Base-by-base conservation (phyloP, 176 grass and related monocot genomes). In the Puya raimondii region DNA sequence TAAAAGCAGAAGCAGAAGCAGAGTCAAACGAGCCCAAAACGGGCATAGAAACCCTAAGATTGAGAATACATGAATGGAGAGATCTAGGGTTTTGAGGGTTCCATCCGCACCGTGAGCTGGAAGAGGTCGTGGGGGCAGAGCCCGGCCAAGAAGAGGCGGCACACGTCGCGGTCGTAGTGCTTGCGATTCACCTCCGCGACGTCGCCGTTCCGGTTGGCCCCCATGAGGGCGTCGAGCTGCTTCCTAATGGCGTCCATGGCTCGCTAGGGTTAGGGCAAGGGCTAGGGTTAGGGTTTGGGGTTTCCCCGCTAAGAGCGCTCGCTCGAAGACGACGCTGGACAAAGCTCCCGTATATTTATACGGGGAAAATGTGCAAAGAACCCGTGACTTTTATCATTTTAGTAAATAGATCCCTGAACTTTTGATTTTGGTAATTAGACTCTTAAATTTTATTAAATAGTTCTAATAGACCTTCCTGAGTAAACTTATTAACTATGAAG, bases 81-180 rank as follows among this genome's bases (percentile, higher is more conserved):
- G 48, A 48, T 3, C 18, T 65, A 73, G 26, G 52, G 8, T 27
- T 13, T 59, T 72, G 33, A 74, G 48, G 23, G 27, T 16, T 64
- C 2, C 1, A 58, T 51, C 33, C 3, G 33, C 47, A 97, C 94
- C 49, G 94, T 97, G 72, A 92, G 93, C 77, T 97, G 89, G 84
- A 97, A 97, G 74, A 97, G 93, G 79, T 97, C 89, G 74, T 96
- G 92, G 64, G 92, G 88, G 66, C 92, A 96, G 42, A 96, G 88
- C 9, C 84, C 88, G 23, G 81, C 74, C 75, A 96, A 80, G 86
- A 80, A 96, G 72, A 92, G 94, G 67, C 86, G 94, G 76, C 94
- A 93, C 80, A 92, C 89, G 59, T 99, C 89, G 71, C 89, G 89
- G 72, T 93, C 87, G 33, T 85, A 84, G 86, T 80, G 88, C 89